phyloP scores from a whole-genome alignment of 2,329 filamentous ascomycete species.

The Mariannaea sp. region DNA sequence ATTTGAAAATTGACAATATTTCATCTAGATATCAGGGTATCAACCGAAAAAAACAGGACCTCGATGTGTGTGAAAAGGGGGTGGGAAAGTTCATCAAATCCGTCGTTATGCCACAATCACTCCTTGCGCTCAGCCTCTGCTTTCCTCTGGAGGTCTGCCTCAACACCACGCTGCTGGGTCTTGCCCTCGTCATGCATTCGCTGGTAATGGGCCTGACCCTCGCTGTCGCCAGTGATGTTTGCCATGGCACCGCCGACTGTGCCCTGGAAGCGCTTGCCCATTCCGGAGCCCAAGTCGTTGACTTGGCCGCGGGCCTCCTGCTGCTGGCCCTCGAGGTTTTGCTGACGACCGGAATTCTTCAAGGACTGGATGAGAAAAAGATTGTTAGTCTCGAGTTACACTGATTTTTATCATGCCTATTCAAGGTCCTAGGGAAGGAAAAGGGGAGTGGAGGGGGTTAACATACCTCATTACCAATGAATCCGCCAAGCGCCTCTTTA shows the following conservation, averaged over 20 bases:
- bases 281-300: constrained; percentile 70
- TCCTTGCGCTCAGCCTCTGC: constrained; percentile 49
- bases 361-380: too few species aligned
- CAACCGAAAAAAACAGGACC: too few species aligned
- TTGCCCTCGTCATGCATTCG: constrained; percentile 80
- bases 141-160: constrained; percentile 79
- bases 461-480: constrained; percentile 73
- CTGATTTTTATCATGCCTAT: too few species aligned
- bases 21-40: too few species aligned
- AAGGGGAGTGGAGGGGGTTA: too few species aligned
- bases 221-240: constrained; percentile 72
- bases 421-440: too few species aligned
- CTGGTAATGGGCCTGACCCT: constrained; percentile 68
- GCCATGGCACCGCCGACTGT: constrained; percentile 72
- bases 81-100: too few species aligned
- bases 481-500: constrained; percentile 79
- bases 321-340: constrained; percentile 79
- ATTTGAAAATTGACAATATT: too few species aligned
- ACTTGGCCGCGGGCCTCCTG: constrained; percentile 85
- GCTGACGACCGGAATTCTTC: constrained; percentile 73
- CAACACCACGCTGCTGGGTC: constrained; percentile 80
- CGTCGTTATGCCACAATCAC: too few species aligned
- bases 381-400: too few species aligned
- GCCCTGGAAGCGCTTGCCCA: constrained; percentile 70
- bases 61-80: too few species aligned